Conservation (phyloP, 768 basidiomycete genomes). For the Russula olivacea region DNA sequence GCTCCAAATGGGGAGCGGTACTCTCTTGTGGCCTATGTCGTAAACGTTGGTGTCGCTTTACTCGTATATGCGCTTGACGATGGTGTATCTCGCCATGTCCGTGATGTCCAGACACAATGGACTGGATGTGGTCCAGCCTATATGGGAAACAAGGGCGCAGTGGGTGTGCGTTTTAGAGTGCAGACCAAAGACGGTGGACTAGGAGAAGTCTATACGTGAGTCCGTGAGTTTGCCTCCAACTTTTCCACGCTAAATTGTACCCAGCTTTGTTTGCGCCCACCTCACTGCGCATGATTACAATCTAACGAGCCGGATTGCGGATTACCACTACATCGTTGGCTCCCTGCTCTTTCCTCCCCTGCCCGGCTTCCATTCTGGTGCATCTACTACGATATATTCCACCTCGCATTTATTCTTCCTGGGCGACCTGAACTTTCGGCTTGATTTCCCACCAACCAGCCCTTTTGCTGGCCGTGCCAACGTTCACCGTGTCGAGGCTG, state of each 20-base stretch:
- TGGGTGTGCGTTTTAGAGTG: conserved; percentile 78
- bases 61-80: conserved; percentile 81
- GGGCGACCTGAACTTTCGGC: conserved; percentile 90
- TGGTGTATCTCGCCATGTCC: conserved; percentile 50
- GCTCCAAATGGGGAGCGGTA: conserved; percentile 70
- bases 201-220: conserved; percentile 84
- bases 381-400: conserved; percentile 62
- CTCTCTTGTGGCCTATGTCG: conserved; percentile 68
- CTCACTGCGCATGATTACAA: conserved; percentile 75
- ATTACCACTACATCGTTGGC: conserved; percentile 77
- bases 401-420: conserved; percentile 90
- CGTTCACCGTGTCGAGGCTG: conserved; percentile 36
- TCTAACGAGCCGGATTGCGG: conserved; percentile 57
- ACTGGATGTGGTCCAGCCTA: conserved; percentile 64
- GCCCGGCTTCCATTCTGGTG: conserved; percentile 34
- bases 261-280: conserved; percentile 89
- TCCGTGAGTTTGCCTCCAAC: conserved; percentile 23
- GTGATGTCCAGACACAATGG: conserved; percentile 68
- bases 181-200: conserved; percentile 44
- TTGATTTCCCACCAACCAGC: conserved; percentile 56
- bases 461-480: conserved; percentile 36
- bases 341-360: conserved; percentile 70
- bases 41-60: conserved; percentile 83
- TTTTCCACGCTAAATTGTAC: conserved; percentile 2
- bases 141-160: conserved; percentile 96